These are phyloP conservation scores for Ceratocystiopsis sp. DNA, from an alignment of 2,329 filamentous ascomycete species.

Conservation along the genomic window DNA sequence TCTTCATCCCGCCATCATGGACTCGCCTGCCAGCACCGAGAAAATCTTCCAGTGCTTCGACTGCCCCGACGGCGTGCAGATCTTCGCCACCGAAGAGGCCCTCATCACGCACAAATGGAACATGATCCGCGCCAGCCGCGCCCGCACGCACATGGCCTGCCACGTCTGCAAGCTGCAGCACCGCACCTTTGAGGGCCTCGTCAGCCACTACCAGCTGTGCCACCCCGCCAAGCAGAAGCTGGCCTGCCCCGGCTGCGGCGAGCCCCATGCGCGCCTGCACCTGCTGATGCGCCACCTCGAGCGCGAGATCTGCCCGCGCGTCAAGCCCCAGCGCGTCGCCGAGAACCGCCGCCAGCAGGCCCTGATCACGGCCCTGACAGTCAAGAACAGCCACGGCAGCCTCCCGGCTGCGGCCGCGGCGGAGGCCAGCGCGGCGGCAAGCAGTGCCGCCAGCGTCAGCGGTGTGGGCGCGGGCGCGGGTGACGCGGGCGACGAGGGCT, in stretches of 20 bases:
- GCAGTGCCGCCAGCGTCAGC: background rate
- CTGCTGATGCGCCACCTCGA: constrained; percentile 30
- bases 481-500: background rate
- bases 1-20: background rate
- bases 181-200: constrained; percentile 15
- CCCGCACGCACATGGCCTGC: constrained; percentile 20
- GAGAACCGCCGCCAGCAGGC: constrained; percentile 10
- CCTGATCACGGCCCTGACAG: too few relatives aligned
- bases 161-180: constrained; percentile 21
- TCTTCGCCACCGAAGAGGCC: constrained; percentile 9
- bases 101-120: constrained; percentile 14
- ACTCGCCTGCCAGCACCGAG: background rate
- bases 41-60: constrained; percentile 8
- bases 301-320: constrained; percentile 18
- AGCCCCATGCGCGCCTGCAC: constrained; percentile 20
- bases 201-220: constrained; percentile 19
- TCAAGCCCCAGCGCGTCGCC: constrained; percentile 11
- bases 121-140: constrained; percentile 10
- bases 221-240: constrained; percentile 25
- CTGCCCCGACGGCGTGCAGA: constrained; percentile 6
- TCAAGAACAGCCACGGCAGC: too few relatives aligned
- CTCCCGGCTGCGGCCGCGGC: constrained; percentile 17
- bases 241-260: constrained; percentile 28
- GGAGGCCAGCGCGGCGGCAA: constrained; percentile 13
- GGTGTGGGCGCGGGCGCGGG: background rate